Base-by-base conservation (phyloP, 495 filamentous ascomycete genomes). In the Aspergillus mulundensis region DNA sequence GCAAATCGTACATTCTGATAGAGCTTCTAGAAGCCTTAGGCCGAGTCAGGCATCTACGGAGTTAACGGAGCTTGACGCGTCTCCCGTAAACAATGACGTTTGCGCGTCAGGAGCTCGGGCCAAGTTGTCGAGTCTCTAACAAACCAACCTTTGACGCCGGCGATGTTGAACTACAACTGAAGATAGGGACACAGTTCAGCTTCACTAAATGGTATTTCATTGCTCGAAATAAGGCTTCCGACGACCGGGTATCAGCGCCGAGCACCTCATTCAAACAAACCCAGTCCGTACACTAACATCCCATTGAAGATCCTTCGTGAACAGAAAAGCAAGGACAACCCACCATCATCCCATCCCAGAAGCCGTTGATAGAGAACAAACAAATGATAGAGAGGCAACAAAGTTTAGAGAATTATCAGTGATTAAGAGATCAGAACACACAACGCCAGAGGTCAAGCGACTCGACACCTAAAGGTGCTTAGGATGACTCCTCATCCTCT, bases 401-500 rank as follows among this genome's bases (percentile, higher is more conserved):
- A 64, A 64, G 64, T 61, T 58, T 59, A 66, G 44, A 63, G 61
- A 64, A 72, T 68, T 69, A 73, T 61, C 62, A 58, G 51, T 56
- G 61, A 65, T 50, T 64, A 66, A 65, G 57, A 56, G 58, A 52
- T 68, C 58, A 67, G 50, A 42, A 50, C 54, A 57, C 54, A 50
- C 34, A 57, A 74, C 71, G 68, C 71, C 71, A 53, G 51, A 51
- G 62, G 64, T 60, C 66, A 63, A 63, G 65, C 64, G 60, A 58
- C 58, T 58, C 56, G 46, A 62, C 53, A 63, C 60, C 57, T 51
- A 25, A 43, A 40, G 38, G 25, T 16, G 42, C 60, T 70, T 80
- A 80, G 53, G 70, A 68, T 16, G 80, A 80, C 57, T 83, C 80
- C 50, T 82, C 80, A 54, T 82, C 79, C 20, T 81, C 78, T 32